Conservation (phyloP, 495 filamentous ascomycete species). For the Neurospora intermedia region DNA sequence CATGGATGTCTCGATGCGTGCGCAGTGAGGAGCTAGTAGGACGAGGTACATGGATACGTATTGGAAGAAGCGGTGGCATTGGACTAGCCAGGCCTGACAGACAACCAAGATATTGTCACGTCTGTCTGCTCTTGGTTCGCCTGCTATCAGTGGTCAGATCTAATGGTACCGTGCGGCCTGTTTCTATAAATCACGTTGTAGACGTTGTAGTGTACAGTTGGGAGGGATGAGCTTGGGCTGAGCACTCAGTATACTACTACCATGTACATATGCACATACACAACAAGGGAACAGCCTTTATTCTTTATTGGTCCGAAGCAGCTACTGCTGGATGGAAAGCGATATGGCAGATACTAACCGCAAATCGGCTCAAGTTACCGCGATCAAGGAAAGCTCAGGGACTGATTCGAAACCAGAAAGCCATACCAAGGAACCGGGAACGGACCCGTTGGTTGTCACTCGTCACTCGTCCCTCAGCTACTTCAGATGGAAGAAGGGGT, state of each 20-base stretch:
- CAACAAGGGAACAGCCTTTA: not conserved
- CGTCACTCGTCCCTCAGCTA: not conserved
- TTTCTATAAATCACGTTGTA: not conserved
- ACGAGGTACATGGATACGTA: not conserved
- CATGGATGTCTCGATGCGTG: not conserved
- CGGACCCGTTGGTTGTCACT: not conserved
- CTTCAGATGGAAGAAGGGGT: not conserved
- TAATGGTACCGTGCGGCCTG: not conserved
- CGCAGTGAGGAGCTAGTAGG: not conserved
- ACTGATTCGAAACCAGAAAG: not conserved
- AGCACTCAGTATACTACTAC: not conserved
- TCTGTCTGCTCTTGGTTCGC: not conserved
- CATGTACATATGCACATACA: not conserved
- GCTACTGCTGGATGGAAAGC: not conserved
- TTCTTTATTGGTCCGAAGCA: not conserved
- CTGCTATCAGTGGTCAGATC: no score
- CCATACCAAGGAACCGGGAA: not conserved
- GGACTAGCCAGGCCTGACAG: not conserved
- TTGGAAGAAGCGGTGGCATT: not conserved
- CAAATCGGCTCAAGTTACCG: not conserved
- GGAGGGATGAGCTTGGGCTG: not conserved
- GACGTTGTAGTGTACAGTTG: not conserved
- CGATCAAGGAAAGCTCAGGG: not conserved
- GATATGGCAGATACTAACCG: not conserved
- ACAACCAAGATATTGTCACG: not conserved